Conservation (phyloP, 2,329 filamentous ascomycete species). For the Diaporthe sp. region DNA sequence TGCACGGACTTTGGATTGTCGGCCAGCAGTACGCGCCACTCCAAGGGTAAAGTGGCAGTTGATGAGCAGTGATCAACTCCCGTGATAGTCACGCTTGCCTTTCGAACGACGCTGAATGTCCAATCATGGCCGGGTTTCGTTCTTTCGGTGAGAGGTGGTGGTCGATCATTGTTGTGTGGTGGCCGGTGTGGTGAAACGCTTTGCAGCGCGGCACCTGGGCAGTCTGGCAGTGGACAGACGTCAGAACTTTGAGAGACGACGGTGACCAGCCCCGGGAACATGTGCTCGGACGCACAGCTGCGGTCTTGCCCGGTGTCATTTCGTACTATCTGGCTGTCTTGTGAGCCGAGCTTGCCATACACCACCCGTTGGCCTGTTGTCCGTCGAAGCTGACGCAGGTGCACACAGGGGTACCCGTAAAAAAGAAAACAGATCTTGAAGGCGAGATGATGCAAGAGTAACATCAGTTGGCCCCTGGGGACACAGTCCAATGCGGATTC, state of each 20-base stretch:
- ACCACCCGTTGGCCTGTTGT: not conserved
- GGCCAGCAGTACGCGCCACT: conserved; percentile 21
- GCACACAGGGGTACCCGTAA: conserved; percentile 18
- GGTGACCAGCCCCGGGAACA: not conserved
- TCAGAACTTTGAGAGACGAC: not conserved
- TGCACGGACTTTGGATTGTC: not conserved
- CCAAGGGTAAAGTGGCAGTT: not conserved
- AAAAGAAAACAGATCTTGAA: conserved; percentile 14
- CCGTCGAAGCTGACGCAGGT: conserved; percentile 16
- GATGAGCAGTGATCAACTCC: conserved; percentile 21
- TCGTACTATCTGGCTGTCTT: conserved; percentile 3
- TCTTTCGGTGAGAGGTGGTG: not conserved
- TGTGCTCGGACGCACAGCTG: not conserved
- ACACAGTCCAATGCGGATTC: conserved; percentile 12
- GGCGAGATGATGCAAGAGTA: conserved; percentile 29
- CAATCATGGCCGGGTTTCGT: not conserved
- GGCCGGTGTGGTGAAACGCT: conserved; percentile 1
- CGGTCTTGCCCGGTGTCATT: not conserved
- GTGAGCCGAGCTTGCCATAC: conserved; percentile 15
- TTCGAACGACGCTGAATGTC: not conserved
- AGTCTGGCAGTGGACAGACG: conserved; percentile 4
- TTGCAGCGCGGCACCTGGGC: not conserved
- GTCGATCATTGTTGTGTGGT: not conserved
- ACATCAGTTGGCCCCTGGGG: conserved; percentile 22
- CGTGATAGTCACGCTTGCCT: not conserved